Conservation (phyloP, 2,329 filamentous ascomycete species). For the Aspergillus felis region DNA sequence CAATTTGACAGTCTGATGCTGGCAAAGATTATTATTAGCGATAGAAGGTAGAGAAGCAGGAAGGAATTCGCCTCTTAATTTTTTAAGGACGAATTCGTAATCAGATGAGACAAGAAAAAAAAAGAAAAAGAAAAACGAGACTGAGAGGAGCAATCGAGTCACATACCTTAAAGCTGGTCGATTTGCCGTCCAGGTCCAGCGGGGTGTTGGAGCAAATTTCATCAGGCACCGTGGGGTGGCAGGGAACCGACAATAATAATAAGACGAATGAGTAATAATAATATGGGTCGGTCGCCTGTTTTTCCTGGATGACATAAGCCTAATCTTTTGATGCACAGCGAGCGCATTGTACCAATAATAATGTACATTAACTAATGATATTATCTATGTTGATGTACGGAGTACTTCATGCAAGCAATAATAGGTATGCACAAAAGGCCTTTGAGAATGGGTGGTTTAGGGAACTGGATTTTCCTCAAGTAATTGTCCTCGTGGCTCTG, state of each 20-base stretch:
- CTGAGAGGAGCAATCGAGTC: neutral
- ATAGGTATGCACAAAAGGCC: neutral
- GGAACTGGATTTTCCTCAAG: neutral
- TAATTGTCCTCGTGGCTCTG: neutral
- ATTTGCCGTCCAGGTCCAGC: slow-evolving; percentile 25
- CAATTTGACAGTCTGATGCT: slow-evolving; percentile 16
- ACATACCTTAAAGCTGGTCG: slow-evolving; percentile 23
- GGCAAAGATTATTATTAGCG: slow-evolving; percentile 5
- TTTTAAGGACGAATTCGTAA: neutral
- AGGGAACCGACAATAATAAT: slow-evolving; percentile 7
- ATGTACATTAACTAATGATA: too few species aligned
- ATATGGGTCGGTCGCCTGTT: slow-evolving; percentile 15
- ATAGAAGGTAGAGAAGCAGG: neutral
- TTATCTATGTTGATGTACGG: too few species aligned
- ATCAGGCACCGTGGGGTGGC: slow-evolving; percentile 34
- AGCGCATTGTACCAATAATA: neutral
- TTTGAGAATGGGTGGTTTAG: neutral
- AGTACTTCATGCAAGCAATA: neutral
- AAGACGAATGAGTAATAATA: slow-evolving; percentile 1
- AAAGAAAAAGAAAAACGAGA: neutral
- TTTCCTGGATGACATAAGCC: slow-evolving; percentile 29
- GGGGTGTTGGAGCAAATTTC: slow-evolving; percentile 31
- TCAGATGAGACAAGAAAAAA: neutral
- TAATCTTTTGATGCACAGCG: neutral
- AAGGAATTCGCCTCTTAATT: neutral